These are phyloP conservation scores for Claviceps purpurea DNA, from an alignment of 2,329 filamentous ascomycete genomes.

Conservation along the genomic window DNA sequence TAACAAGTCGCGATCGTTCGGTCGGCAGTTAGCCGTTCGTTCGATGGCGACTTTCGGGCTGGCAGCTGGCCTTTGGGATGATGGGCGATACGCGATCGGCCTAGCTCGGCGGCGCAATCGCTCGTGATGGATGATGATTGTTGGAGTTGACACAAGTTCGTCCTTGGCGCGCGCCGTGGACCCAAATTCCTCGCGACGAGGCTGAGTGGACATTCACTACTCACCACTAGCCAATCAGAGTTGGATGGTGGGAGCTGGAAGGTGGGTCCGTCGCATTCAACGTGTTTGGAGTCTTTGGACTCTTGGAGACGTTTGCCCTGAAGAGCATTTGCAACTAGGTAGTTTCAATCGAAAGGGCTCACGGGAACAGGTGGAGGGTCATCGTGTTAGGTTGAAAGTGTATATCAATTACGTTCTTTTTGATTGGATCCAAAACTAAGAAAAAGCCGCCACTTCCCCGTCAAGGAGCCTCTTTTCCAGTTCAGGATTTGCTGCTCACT, in stretches of 20 bases:
- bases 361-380: neutral
- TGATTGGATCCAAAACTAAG: neutral
- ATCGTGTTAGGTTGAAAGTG: neutral
- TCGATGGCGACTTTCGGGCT: neutral
- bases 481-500: neutral
- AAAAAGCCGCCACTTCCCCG: neutral
- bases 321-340: too few species aligned
- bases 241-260: neutral
- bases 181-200: slow-evolving; percentile 27
- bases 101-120: slow-evolving; percentile 6
- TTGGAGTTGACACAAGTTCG: slow-evolving; percentile 6
- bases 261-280: neutral
- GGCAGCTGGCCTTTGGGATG: neutral
- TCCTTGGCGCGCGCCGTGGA: slow-evolving; percentile 5
- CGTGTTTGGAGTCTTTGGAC: too few species aligned
- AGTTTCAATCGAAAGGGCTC: neutral
- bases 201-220: slow-evolving; percentile 9
- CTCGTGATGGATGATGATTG: slow-evolving; percentile 6
- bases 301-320: too few species aligned
- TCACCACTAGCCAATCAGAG: slow-evolving; percentile 14
- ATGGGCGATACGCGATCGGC: neutral
- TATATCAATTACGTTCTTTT: neutral
- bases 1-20: neutral
- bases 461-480: neutral
- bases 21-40: neutral